Percentiles rank a stretch among this genome's conserved stretches.
Evolutionary conservation across 73 alveolate species (phyloP).

Genomic region (Stentor coeruleus): DNA sequence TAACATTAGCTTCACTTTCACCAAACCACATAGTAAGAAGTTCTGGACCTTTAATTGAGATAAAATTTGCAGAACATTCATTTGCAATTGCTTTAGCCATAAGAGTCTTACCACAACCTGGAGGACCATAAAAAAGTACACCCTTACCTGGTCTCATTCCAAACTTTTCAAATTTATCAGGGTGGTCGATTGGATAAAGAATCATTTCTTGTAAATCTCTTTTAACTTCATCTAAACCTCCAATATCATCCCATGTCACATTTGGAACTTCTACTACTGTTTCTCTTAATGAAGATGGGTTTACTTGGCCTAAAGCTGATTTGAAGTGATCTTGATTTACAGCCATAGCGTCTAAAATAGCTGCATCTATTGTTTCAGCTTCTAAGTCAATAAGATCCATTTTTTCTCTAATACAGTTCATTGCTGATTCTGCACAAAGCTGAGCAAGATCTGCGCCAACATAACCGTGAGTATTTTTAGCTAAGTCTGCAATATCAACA

Average conservation of each 20-base stretch:
- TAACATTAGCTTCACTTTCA: constrained; percentile 67
- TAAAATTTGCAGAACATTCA: constrained; percentile 82
- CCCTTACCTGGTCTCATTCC: constrained; percentile 34
- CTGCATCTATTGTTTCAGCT: constrained; percentile 85
- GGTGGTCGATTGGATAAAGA: constrained; percentile 97
- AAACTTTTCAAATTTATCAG: constrained; percentile 71
- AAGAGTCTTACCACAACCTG: constrained; percentile 79
- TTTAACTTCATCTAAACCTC: constrained; percentile 97
- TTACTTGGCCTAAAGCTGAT: constrained; percentile 85
- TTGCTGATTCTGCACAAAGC: constrained; percentile 89
- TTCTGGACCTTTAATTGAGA: constrained; percentile 90
- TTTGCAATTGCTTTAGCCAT: constrained; percentile 73
- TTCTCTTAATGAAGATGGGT: constrained; percentile 79
- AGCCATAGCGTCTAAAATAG: constrained; percentile 89
- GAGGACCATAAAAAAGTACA: constrained; percentile 92
- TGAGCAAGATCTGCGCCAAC: constrained; percentile 86
- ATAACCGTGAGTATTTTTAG: constrained; percentile 87
- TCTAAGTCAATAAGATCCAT: constrained; percentile 91
- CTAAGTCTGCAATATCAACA: constrained; percentile 88
- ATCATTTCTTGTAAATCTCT: constrained; percentile 91
- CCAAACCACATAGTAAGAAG: constrained; percentile 81
- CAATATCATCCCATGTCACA: constrained; percentile 98
- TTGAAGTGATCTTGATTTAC: constrained; percentile 96
- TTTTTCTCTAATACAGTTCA: constrained; percentile 91
- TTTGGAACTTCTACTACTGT: constrained; percentile 95